Conservation (phyloP, 1,139 yeast genomes). For the Geotrichum candidum region DNA sequence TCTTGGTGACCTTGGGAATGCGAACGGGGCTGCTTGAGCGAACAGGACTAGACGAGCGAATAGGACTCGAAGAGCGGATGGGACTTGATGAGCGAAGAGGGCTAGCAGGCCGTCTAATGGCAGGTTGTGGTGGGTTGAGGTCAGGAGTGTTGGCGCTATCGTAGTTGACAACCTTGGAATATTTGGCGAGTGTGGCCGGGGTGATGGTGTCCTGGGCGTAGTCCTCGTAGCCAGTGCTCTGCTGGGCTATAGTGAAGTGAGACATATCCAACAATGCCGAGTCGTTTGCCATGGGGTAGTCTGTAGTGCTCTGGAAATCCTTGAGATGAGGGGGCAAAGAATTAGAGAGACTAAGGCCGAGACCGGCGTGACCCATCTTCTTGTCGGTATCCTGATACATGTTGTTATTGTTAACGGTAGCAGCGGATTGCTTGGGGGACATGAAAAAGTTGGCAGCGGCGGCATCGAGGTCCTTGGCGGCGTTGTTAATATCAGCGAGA, state of each 20-base stretch:
- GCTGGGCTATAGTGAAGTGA: conserved; percentile 14
- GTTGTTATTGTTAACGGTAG: conserved; percentile 10
- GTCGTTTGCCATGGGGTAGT: background rate
- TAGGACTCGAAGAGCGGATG: conserved; percentile 5
- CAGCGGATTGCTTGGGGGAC: conserved; percentile 15
- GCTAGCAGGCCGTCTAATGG: conserved; percentile 8
- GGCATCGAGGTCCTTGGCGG: conserved; percentile 12
- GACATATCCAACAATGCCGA: conserved; percentile 10
- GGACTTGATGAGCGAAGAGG: conserved; percentile 1
- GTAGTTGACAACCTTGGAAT: conserved; percentile 22
- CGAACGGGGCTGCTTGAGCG: conserved; percentile 11
- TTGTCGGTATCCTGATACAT: background rate
- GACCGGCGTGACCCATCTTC: conserved; percentile 6
- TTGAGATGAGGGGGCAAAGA: conserved; percentile 2
- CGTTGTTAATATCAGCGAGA: background rate
- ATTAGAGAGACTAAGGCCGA: conserved; percentile 10
- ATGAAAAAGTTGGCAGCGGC: conserved; percentile 15
- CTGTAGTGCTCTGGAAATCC: background rate
- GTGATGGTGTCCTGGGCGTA: conserved; percentile 22
- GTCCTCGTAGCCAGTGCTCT: conserved; percentile 7
- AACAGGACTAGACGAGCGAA: conserved; percentile 7
- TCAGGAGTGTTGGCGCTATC: conserved; percentile 1
- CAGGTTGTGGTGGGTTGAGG: conserved; percentile 10
- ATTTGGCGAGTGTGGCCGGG: conserved; percentile 29
- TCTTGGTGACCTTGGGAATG: conserved; percentile 13